These are phyloP conservation scores for Nicotiana tabacum DNA, from an alignment of 257 asterid genomes.

Conservation along the genomic window DNA sequence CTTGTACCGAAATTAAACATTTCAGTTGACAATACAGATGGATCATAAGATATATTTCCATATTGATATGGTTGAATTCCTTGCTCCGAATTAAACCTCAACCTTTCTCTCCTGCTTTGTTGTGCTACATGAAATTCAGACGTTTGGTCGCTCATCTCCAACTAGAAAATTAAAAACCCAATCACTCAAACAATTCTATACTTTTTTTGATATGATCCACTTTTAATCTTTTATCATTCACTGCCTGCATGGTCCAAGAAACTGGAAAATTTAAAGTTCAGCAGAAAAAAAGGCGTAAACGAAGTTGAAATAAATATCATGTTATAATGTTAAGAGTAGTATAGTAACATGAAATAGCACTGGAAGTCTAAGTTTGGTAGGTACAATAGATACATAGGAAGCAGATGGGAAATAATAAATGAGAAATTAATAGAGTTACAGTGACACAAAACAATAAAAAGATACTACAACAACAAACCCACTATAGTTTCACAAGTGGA, in stretches of 20 bases:
- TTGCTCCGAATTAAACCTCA: constrained; percentile 31
- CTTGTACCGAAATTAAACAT: constrained; percentile 23
- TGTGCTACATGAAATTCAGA: constrained; percentile 68
- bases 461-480: no score
- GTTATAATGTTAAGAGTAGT: background rate
- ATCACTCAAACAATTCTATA: background rate
- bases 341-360: background rate
- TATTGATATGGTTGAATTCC: constrained; percentile 15
- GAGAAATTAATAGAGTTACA: background rate
- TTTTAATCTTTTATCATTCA: background rate
- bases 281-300: background rate
- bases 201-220: background rate
- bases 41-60: constrained; percentile 30
- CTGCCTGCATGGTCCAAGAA: background rate
- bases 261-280: background rate
- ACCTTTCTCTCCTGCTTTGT: constrained; percentile 64
- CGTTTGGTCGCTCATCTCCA: constrained; percentile 41
- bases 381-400: background rate
- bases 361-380: background rate
- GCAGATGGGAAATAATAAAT: background rate
- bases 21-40: constrained; percentile 29
- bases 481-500: no score
- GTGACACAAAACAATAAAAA: background rate
- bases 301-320: background rate
- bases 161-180: background rate